phyloP scores from a whole-genome alignment of 768 basidiomycete genomes.

The Pulveroboletus sp. region DNA sequence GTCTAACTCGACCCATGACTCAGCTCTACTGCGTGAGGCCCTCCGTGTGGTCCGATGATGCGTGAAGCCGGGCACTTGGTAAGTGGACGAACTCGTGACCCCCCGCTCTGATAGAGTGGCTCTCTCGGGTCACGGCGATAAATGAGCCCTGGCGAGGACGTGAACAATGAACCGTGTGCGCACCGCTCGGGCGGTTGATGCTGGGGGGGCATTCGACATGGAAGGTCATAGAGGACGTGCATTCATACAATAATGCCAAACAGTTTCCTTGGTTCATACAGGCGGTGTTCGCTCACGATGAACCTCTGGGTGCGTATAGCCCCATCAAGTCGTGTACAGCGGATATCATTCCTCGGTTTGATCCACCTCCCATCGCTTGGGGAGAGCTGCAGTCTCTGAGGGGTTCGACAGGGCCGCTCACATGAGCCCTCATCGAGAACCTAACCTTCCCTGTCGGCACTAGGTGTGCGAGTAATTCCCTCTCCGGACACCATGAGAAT shows the following conservation, averaged over 20 bases:
- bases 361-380: constrained; percentile 4
- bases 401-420: constrained; percentile 7
- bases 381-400: neutral
- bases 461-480: constrained; percentile 2
- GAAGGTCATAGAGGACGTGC: neutral
- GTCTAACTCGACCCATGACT: neutral
- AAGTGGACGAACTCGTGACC: too few species aligned
- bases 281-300: neutral
- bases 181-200: too few species aligned
- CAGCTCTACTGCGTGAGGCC: neutral
- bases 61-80: neutral
- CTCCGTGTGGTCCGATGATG: constrained; percentile 4
- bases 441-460: constrained; percentile 3
- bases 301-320: neutral
- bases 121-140: too few species aligned
- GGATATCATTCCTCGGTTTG: neutral
- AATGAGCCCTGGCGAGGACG: too few species aligned
- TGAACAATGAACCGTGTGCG: too few species aligned
- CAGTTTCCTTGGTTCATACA: neutral
- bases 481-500: constrained; percentile 15
- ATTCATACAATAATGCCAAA: constrained; percentile 6
- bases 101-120: too few species aligned
- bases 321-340: neutral
- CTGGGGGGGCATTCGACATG: too few species aligned
- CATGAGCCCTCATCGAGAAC: constrained; percentile 15